Percentiles rank a stretch among this genome's conserved stretches.
Evolutionary conservation across 805 yeast species (phyloP).

Genomic region (Candida insectorum): DNA sequence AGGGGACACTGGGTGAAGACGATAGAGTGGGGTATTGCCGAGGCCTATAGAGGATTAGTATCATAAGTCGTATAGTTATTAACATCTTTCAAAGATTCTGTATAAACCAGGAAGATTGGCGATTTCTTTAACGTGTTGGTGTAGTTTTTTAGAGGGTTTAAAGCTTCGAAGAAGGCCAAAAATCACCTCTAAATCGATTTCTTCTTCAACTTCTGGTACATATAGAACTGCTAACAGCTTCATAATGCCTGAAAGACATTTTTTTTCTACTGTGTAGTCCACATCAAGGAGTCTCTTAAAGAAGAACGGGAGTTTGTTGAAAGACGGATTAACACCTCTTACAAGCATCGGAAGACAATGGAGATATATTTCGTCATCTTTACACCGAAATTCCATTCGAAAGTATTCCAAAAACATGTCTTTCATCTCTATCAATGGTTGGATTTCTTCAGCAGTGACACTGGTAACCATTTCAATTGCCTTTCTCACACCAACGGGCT

Average conservation of each 20-base stretch:
- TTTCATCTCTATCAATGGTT: constrained; percentile 42
- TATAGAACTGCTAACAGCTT: constrained; percentile 70
- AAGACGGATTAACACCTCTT: constrained; percentile 58
- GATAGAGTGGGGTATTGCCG: no score
- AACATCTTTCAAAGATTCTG: constrained; percentile 90
- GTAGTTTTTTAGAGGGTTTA: constrained; percentile 56
- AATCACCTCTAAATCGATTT: no score
- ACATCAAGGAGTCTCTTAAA: constrained; percentile 57
- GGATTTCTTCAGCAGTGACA: not conserved
- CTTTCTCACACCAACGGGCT: constrained; percentile 18
- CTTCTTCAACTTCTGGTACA: no score
- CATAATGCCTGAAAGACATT: constrained; percentile 64
- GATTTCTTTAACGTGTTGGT: constrained; percentile 66
- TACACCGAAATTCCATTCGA: constrained; percentile 30
- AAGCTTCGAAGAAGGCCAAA: no score
- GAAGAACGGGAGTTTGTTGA: constrained; percentile 64
- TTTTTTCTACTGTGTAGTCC: constrained; percentile 64
- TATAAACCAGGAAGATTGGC: constrained; percentile 92
- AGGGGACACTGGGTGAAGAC: no score
- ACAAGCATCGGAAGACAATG: constrained; percentile 64
- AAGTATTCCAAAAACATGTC: constrained; percentile 86
- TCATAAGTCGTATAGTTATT: no score
- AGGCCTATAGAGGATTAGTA: no score
- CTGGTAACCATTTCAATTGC: constrained; percentile 11
- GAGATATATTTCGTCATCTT: constrained; percentile 34